A percentile compares a stretch with the other conserved stretches of the same genome.
Conservation (phyloP, 1,284 basidiomycete genomes). For the Megacollybia platyphylla region DNA sequence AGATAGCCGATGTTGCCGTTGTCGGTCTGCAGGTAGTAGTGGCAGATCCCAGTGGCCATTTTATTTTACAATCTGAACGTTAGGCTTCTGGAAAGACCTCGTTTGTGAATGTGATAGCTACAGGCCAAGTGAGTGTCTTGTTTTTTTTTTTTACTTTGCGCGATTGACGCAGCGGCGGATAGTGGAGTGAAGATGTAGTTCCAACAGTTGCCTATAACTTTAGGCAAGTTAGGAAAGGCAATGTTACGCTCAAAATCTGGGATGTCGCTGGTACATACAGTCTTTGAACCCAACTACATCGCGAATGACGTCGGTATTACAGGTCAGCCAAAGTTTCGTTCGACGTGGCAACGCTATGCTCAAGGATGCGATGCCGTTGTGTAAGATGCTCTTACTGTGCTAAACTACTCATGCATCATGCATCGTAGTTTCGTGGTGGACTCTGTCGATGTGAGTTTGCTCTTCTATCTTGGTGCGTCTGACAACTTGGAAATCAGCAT, state of each 20-base stretch:
- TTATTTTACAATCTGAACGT: constrained; percentile 5
- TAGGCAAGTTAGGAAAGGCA: constrained; percentile 75
- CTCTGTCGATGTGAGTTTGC: constrained; percentile 61
- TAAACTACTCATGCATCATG: constrained; percentile 6
- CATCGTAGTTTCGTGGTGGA: constrained; percentile 78
- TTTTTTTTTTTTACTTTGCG: not conserved
- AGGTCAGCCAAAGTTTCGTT: constrained; percentile 90
- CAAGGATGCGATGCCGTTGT: constrained; percentile 90
- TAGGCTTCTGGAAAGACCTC: constrained; percentile 92
- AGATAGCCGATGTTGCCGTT: constrained; percentile 84
- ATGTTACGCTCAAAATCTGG: constrained; percentile 90
- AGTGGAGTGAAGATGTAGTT: constrained; percentile 90
- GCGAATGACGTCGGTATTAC: constrained; percentile 1
- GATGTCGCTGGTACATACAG: constrained; percentile 67
- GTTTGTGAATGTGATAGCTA: constrained; percentile 84
- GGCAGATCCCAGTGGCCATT: constrained; percentile 10
- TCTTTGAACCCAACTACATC: constrained; percentile 3
- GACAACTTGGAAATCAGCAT: constrained; percentile 26
- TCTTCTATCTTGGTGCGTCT: not conserved
- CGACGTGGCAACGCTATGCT: constrained; percentile 94
- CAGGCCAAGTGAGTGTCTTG: constrained; percentile 51
- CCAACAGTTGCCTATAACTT: constrained; percentile 92
- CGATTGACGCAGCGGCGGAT: not conserved
- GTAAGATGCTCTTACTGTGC: constrained; percentile 33
- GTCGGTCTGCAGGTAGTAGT: constrained; percentile 77